Percentiles rank a stretch among this genome's conserved stretches.
phyloP scores from a whole-genome alignment of 163 green algal species.

The Chlorella variabilis region DNA sequence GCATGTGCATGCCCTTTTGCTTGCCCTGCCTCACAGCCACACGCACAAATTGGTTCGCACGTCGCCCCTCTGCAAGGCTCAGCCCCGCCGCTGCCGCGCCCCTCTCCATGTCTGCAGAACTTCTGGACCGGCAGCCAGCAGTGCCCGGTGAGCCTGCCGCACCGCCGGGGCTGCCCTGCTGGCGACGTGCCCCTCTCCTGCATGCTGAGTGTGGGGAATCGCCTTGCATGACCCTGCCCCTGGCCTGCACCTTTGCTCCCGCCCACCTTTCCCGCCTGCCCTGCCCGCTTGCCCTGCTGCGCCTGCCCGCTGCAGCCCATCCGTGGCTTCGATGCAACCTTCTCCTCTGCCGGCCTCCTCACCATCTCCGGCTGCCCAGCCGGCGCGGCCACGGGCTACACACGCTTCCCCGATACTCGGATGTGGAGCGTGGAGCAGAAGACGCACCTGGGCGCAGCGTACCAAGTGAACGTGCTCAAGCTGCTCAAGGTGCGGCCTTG shows the following conservation, averaged over 20 bases:
- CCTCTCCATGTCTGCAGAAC: no score
- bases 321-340: neutral
- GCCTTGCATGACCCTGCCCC: no score
- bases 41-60: neutral
- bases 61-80: no score
- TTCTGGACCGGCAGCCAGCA: constrained; percentile 26
- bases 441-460: neutral
- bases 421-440: constrained; percentile 3
- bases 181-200: no score
- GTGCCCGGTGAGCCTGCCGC: neutral
- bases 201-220: neutral
- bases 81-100: no score
- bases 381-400: neutral
- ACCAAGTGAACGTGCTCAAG: constrained; percentile 13
- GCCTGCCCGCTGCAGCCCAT: constrained; percentile 13
- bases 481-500: constrained; percentile 3
- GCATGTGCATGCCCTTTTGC: no score
- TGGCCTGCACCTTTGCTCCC: no score
- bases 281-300: no score
- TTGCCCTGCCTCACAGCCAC: neutral
- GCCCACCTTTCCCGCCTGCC: neutral
- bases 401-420: constrained; percentile 2
- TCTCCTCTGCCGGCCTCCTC: constrained; percentile 1
- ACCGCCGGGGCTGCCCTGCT: neutral
- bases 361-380: neutral